These are phyloP conservation scores for Fusarium lyarnte DNA, from an alignment of 2,329 filamentous ascomycete genomes.

Conservation along the genomic window DNA sequence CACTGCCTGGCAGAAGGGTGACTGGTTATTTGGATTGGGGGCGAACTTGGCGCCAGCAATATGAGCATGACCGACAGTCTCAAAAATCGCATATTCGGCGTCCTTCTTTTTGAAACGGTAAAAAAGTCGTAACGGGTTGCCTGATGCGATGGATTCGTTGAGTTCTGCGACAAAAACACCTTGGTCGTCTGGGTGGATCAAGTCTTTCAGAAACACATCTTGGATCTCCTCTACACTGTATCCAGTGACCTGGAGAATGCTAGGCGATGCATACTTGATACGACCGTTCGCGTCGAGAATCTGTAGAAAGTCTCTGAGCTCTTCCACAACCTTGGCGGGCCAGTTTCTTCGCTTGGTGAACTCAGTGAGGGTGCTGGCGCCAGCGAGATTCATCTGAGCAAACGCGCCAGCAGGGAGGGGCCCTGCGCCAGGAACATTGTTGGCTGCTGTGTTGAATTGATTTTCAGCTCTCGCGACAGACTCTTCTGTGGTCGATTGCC, in stretches of 20 bases:
- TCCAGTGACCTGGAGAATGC: slow-evolving; percentile 77
- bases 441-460: slow-evolving; percentile 48
- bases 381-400: slow-evolving; percentile 46
- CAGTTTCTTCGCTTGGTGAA: slow-evolving; percentile 75
- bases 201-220: slow-evolving; percentile 80
- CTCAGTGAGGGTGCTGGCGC: slow-evolving; percentile 61
- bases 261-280: slow-evolving; percentile 87
- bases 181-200: slow-evolving; percentile 87
- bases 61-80: slow-evolving; percentile 92
- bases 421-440: slow-evolving; percentile 54
- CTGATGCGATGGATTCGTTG: slow-evolving; percentile 86
- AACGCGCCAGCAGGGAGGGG: slow-evolving; percentile 54
- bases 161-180: slow-evolving; percentile 86
- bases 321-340: slow-evolving; percentile 89
- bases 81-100: slow-evolving; percentile 80
- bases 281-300: slow-evolving; percentile 87
- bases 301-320: slow-evolving; percentile 87
- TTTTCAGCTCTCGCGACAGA: slow-evolving; percentile 48
- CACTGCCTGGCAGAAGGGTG: slow-evolving; percentile 83
- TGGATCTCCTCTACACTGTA: slow-evolving; percentile 76
- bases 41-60: slow-evolving; percentile 75
- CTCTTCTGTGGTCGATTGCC: slow-evolving; percentile 40
- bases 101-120: slow-evolving; percentile 84
- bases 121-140: slow-evolving; percentile 83
- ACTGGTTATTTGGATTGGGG: slow-evolving; percentile 70